A percentile compares a stretch with the other conserved stretches of the same genome.
Conservation (phyloP, 2,329 filamentous ascomycete genomes). For the Penicillium sp. region DNA sequence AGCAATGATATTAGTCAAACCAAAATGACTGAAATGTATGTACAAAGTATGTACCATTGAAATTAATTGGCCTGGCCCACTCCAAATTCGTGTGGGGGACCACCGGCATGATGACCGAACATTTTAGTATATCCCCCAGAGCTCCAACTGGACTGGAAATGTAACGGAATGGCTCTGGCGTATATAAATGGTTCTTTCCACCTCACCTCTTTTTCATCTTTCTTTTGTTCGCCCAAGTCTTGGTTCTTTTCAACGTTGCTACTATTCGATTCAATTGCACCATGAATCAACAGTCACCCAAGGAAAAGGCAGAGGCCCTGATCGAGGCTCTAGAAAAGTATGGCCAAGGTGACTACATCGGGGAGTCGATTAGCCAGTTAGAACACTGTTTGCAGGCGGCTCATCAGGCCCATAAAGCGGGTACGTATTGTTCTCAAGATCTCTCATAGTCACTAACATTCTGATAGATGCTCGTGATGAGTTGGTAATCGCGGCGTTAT, state of each 20-base stretch:
- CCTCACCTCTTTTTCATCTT: background rate
- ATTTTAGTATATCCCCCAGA: background rate
- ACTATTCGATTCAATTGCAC: background rate
- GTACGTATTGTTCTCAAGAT: slow-evolving; percentile 9
- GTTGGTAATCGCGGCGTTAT: slow-evolving; percentile 40
- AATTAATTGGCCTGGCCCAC: background rate
- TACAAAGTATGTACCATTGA: background rate
- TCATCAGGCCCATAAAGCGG: slow-evolving; percentile 30
- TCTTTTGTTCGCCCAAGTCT: background rate
- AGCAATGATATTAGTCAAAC: background rate
- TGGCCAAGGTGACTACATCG: slow-evolving; percentile 38
- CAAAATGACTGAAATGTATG: background rate
- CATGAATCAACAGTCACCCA: slow-evolving; percentile 14
- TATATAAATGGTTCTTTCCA: background rate
- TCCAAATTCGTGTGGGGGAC: too few relatives aligned
- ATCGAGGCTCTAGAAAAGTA: slow-evolving; percentile 30
- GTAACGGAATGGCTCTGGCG: background rate
- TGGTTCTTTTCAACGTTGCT: background rate
- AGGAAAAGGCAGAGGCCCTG: slow-evolving; percentile 21
- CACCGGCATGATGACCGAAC: too few relatives aligned
- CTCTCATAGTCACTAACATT: background rate
- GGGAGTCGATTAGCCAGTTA: slow-evolving; percentile 38
- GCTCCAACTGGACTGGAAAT: background rate
- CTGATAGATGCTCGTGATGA: slow-evolving; percentile 22
- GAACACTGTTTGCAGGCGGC: slow-evolving; percentile 37